Evolutionary conservation across 2,329 filamentous ascomycete species (phyloP).

Genomic region (Periconia digitata): DNA sequence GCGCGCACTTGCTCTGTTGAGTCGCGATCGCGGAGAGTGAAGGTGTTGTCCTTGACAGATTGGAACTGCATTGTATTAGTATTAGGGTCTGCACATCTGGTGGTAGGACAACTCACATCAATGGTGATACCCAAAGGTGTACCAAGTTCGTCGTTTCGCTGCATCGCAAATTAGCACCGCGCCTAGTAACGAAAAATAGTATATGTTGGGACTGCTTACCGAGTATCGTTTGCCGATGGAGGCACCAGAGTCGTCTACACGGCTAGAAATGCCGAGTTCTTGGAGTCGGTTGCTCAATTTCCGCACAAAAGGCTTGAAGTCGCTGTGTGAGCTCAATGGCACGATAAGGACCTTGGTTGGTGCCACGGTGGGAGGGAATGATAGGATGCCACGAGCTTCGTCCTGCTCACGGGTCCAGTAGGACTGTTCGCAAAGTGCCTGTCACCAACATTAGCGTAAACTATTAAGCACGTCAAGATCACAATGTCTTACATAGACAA

Average conservation of each 20-base stretch:
- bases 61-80: constrained; percentile 62
- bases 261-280: constrained; percentile 74
- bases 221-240: constrained; percentile 88
- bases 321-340: constrained; percentile 77
- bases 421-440: constrained; percentile 88
- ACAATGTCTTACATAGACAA: constrained; percentile 72
- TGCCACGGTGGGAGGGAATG: constrained; percentile 76
- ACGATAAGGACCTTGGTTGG: constrained; percentile 94
- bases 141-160: constrained; percentile 90
- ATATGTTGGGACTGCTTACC: constrained; percentile 19
- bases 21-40: constrained; percentile 86
- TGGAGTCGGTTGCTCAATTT: constrained; percentile 76
- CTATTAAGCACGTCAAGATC: neutral
- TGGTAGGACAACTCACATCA: constrained; percentile 51
- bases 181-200: neutral
- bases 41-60: constrained; percentile 80
- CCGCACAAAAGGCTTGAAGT: constrained; percentile 77
- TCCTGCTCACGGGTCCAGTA: constrained; percentile 90
- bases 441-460: constrained; percentile 59
- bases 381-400: constrained; percentile 78
- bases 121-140: constrained; percentile 93
- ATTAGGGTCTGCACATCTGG: neutral
- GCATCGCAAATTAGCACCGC: constrained; percentile 17
- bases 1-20: constrained; percentile 88
- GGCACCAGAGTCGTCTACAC: constrained; percentile 86